phyloP scores from a whole-genome alignment of 495 filamentous ascomycete genomes.

The Annulohypoxylon moriforme region DNA sequence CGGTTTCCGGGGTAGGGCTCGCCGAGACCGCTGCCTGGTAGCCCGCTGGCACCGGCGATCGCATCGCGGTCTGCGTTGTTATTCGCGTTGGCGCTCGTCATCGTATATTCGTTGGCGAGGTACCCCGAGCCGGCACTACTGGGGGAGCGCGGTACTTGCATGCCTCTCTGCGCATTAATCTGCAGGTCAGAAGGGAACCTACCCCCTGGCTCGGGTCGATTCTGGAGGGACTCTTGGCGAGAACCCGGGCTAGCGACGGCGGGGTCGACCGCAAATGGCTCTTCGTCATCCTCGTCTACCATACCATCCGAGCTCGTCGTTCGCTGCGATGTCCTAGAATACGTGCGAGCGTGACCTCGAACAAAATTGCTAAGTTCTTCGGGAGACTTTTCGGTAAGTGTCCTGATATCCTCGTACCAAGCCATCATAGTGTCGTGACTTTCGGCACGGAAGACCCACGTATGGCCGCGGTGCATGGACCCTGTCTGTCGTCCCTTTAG shows the following conservation, averaged over 20 bases:
- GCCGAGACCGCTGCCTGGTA: slow-evolving; percentile 61
- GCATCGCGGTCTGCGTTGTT: slow-evolving; percentile 61
- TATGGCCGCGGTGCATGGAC: slow-evolving; percentile 91
- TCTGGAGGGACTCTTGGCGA: slow-evolving; percentile 59
- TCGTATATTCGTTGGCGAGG: slow-evolving; percentile 48
- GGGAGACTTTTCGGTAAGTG: slow-evolving; percentile 85
- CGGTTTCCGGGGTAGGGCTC: slow-evolving; percentile 36
- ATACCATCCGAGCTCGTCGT: slow-evolving; percentile 77
- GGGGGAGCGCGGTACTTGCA: slow-evolving; percentile 78
- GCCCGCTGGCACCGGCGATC: slow-evolving; percentile 64
- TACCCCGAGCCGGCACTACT: slow-evolving; percentile 80
- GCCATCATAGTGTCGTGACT: slow-evolving; percentile 96
- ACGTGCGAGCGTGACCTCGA: slow-evolving; percentile 76
- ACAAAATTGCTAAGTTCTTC: slow-evolving; percentile 91
- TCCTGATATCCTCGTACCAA: slow-evolving; percentile 94
- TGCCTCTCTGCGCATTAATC: slow-evolving; percentile 74
- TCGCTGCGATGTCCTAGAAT: slow-evolving; percentile 74
- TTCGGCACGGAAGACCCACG: slow-evolving; percentile 97
- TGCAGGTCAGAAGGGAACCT: slow-evolving; percentile 89
- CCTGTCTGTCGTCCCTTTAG: slow-evolving; percentile 96
- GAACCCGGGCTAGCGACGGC: slow-evolving; percentile 59
- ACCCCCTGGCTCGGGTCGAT: slow-evolving; percentile 83
- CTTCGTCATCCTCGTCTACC: slow-evolving; percentile 87
- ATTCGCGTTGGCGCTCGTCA: slow-evolving; percentile 27
- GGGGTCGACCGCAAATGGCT: slow-evolving; percentile 74